These are phyloP conservation scores for Huntiella moniliformis DNA, from an alignment of 2,329 filamentous ascomycete species.

Conservation along the genomic window DNA sequence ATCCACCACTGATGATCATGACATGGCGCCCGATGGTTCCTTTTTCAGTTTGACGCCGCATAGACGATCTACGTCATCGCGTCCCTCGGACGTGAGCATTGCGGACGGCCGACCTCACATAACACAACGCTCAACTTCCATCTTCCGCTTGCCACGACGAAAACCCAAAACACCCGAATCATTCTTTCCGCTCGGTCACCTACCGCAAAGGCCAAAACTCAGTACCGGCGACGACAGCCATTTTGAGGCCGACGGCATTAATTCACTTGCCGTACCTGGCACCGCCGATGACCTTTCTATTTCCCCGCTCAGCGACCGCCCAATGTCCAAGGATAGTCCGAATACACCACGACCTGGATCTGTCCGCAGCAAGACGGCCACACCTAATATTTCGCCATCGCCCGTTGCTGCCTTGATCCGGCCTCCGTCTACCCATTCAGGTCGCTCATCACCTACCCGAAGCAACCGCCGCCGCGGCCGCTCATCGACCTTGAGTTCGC, in stretches of 20 bases:
- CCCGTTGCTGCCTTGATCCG: constrained; percentile 32
- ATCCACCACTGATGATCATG: constrained; percentile 27
- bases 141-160: constrained; percentile 65
- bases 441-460: constrained; percentile 50
- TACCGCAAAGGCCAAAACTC: constrained; percentile 52
- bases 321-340: background rate
- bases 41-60: constrained; percentile 5
- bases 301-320: constrained; percentile 2
- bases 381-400: constrained; percentile 22
- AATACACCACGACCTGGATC: constrained; percentile 9
- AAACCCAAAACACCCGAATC: constrained; percentile 56
- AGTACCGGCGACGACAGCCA: constrained; percentile 10
- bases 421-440: constrained; percentile 30
- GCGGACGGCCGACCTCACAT: constrained; percentile 27
- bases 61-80: constrained; percentile 46
- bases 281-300: constrained; percentile 1
- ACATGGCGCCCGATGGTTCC: constrained; percentile 19
- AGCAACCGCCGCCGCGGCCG: constrained; percentile 48
- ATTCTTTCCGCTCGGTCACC: constrained; percentile 66
- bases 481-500: constrained; percentile 78
- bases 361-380: constrained; percentile 13
- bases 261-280: constrained; percentile 5
- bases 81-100: constrained; percentile 58
- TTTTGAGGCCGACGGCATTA: constrained; percentile 8
- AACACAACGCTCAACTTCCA: constrained; percentile 6